Evolutionary conservation across 2,329 filamentous ascomycete species (phyloP), one percentile per base, ranked within the genome.

Genomic region (Aspergillus sp.): DNA sequence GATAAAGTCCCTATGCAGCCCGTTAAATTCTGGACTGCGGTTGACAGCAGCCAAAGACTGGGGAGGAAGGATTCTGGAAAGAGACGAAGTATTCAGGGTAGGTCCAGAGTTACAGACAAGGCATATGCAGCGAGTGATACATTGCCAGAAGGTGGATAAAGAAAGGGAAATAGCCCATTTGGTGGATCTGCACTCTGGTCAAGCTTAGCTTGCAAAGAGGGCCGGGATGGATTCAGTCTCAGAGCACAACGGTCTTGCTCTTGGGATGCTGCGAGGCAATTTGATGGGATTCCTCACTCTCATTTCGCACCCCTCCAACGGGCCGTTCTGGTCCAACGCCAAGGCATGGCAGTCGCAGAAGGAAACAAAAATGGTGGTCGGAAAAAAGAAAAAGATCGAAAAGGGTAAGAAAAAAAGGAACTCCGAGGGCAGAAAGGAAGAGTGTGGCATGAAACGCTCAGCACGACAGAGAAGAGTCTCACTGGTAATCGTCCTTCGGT

Each of bases 141-240:
- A 53, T 56, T 27, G 44, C 52, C 62, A 60, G 61, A 59, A 66
- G 62, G 61, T 61, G 59, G 62, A 56, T 59, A 59, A 59, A 60
- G 48, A 44, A 52, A 58, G 50, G 60, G 40, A 60, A 60, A 56
- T 52, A 60, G 55, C 62, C 59, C 60, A 66, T 65, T 66, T 63
- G 64, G 65, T 59, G 55, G 63, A 65, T 64, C 62, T 59, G 62
- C 59, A 55, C 59, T 59, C 57, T 59, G 61, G 62, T 60, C 63
- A 65, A 65, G 64, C 64, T 66, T 64, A 65, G 60, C 58, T 63
- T 64, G 62, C 56, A 64, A 61, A 59, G 59, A 52, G 52, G 50
- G 47, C 50, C 53, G 57, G 57, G 9, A 62, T 50, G 6, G 35
- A 37, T n/a, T 37, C 35, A 37, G 43, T 7, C 49, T 52, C 23